phyloP scores from a whole-genome alignment of 192 early-diverging fungal species.

The Gamsiella multidivaricata region DNA sequence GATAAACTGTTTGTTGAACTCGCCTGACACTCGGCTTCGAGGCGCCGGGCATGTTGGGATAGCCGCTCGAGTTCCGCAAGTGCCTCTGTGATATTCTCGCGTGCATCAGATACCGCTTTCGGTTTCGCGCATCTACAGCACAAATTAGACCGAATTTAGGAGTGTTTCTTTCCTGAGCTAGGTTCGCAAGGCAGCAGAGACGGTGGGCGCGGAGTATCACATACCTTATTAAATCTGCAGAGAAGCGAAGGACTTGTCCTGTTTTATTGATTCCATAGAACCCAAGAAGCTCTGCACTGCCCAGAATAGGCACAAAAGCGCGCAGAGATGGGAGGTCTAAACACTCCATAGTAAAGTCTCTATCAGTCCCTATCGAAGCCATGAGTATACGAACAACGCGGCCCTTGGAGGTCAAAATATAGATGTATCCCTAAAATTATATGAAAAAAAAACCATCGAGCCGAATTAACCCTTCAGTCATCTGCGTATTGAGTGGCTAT shows the following conservation, averaged over 20 bases:
- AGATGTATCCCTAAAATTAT: background rate
- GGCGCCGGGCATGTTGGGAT: constrained; percentile 21
- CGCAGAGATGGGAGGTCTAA: constrained; percentile 7
- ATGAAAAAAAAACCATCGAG: background rate
- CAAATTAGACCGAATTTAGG: background rate
- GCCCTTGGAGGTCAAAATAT: background rate
- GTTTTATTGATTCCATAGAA: constrained; percentile 17
- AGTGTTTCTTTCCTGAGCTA: no score
- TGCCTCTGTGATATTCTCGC: constrained; percentile 17
- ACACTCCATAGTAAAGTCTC: background rate
- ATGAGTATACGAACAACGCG: constrained; percentile 2
- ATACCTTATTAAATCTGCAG: constrained; percentile 11
- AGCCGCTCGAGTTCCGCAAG: constrained; percentile 18
- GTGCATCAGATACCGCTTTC: background rate
- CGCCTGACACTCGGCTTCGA: constrained; percentile 22
- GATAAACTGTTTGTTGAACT: background rate
- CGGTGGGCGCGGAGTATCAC: no score
- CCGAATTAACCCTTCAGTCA: no score
- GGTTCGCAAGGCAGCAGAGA: no score
- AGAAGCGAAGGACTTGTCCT: constrained; percentile 20
- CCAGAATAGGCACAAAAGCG: constrained; percentile 3
- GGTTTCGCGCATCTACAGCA: background rate
- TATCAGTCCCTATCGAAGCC: background rate
- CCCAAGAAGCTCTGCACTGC: background rate
- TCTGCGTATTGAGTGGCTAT: no score